phyloP scores from a whole-genome alignment of 129 eudicot genomes.

The Tanacetum coccineum region DNA sequence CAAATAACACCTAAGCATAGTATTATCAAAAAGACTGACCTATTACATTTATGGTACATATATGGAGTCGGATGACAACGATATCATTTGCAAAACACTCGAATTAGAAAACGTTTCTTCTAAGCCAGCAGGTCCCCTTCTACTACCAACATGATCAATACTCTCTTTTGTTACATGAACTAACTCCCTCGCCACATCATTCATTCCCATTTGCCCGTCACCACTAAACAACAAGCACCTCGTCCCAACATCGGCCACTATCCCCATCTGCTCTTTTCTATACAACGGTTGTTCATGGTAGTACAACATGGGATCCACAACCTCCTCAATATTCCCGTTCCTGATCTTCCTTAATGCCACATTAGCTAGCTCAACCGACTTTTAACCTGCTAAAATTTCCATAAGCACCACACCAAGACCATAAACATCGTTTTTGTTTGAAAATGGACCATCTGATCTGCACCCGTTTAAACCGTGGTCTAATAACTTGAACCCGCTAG shows the following conservation, averaged over 20 bases:
- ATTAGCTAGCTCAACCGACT: slow-evolving; percentile 31
- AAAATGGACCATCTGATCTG: slow-evolving; percentile 3
- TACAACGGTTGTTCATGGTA: slow-evolving; percentile 73
- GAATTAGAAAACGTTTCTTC: slow-evolving; percentile 95
- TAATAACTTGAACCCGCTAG: slow-evolving; percentile 53
- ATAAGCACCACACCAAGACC: slow-evolving; percentile 65
- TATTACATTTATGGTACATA: slow-evolving; percentile 41
- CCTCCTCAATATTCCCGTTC: slow-evolving; percentile 78
- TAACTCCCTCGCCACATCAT: slow-evolving; percentile 71
- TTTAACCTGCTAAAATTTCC: slow-evolving; percentile 64
- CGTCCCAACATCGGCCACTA: slow-evolving; percentile 70
- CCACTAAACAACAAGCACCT: slow-evolving; percentile 73
- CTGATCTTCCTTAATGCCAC: slow-evolving; percentile 59
- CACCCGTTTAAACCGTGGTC: slow-evolving; percentile 12
- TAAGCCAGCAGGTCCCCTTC: slow-evolving; percentile 53
- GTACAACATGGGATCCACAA: slow-evolving; percentile 72
- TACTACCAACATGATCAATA: slow-evolving; percentile 48
- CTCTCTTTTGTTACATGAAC: slow-evolving; percentile 49
- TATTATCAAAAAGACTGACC: not conserved
- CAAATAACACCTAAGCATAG: not conserved
- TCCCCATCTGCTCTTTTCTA: slow-evolving; percentile 64
- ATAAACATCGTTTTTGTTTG: slow-evolving; percentile 57
- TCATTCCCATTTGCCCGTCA: slow-evolving; percentile 65
- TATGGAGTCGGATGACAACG: slow-evolving; percentile 84
- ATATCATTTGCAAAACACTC: slow-evolving; percentile 89